Evolutionary conservation across 805 yeast species (phyloP), one percentile per base, ranked within the genome.

Genomic region (Lipomyces spencermartinsiae): DNA sequence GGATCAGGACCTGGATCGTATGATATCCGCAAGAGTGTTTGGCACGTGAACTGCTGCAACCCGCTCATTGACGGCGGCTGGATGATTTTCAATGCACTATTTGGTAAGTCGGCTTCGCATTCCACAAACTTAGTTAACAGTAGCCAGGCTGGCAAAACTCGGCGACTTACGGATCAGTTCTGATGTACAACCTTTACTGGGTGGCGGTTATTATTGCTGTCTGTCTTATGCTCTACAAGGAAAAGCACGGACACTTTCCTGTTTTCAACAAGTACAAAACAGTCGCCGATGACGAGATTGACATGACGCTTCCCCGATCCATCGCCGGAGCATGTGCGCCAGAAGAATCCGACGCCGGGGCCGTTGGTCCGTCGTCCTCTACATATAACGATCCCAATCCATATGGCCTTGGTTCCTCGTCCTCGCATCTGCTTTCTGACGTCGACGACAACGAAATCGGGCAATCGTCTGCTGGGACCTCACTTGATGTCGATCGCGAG

Each of bases 1-100:
- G 98, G 98, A 74, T 84, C 89, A 63, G 99, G 99, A 74, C 94
- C 97, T 55, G 99, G 99, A 77, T 89, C 98, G 31, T 94, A 94
- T 81, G 89, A 94, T 80, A 86, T 94, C 75, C 75, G 83, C 61
- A 85, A 85, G 76, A 81, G 90, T 12, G 97, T 94, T 34, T 94
- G 97, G 93, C 99, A 94, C 81, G 96, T 94, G 69, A 93, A 94
- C 85, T 94, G 98, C 82, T 94, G 98, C 83, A 93, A 93, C 80
- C 98, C 98, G 59, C 93, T 90, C 79, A 83, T 84, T 67, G 94
- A 90, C 80, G 88, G 89, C 74, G 98, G 98, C 82, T 94, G 98
- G 98, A 97, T 93, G 85, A 88, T 94, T 70, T 94, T 94, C 85
- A 94, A 94, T 77, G 92, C 98, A 34, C 80, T 94, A 66, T 83